Evolutionary conservation across 495 filamentous ascomycete genomes (phyloP).

Genomic region (Pseudotulostoma volvatum): DNA sequence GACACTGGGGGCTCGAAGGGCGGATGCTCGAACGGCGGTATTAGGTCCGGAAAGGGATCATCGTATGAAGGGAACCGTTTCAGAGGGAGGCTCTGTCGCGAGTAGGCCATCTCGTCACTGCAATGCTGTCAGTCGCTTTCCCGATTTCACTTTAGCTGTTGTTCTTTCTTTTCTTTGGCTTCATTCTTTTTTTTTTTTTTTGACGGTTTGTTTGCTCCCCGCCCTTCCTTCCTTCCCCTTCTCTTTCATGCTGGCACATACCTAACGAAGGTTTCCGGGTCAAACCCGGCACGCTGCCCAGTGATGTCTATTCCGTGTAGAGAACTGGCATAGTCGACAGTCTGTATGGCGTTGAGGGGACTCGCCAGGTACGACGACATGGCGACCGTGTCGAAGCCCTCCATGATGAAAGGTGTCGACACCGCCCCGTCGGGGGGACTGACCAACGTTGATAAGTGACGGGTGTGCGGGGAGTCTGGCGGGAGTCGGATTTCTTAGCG

Average conservation of each 20-base stretch:
- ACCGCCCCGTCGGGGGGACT: too few relatives aligned
- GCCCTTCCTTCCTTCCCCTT: too few relatives aligned
- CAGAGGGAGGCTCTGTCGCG: slow-evolving; percentile 19
- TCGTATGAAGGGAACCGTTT: slow-evolving; percentile 40
- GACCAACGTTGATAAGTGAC: too few relatives aligned
- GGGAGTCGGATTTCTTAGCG: too few relatives aligned
- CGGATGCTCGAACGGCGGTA: slow-evolving; percentile 34
- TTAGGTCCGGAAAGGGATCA: slow-evolving; percentile 45
- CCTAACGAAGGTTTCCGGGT: slow-evolving; percentile 43
- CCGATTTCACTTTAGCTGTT: neutral
- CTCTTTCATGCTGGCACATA: slow-evolving; percentile 19
- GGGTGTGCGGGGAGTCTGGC: too few relatives aligned
- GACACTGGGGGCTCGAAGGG: slow-evolving; percentile 25
- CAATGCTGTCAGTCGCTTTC: neutral
- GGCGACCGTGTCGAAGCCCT: slow-evolving; percentile 47
- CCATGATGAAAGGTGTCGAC: slow-evolving; percentile 35
- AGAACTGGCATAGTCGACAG: slow-evolving; percentile 34
- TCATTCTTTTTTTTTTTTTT: neutral
- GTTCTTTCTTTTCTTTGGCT: neutral
- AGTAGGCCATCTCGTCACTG: slow-evolving; percentile 28
- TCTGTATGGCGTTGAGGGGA: slow-evolving; percentile 34
- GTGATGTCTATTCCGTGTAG: slow-evolving; percentile 38
- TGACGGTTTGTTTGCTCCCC: too few relatives aligned
- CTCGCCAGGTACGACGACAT: slow-evolving; percentile 43
- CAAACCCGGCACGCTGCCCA: slow-evolving; percentile 41